phyloP scores from a whole-genome alignment of 306 rosid species.

The Cucumis hystrix region DNA sequence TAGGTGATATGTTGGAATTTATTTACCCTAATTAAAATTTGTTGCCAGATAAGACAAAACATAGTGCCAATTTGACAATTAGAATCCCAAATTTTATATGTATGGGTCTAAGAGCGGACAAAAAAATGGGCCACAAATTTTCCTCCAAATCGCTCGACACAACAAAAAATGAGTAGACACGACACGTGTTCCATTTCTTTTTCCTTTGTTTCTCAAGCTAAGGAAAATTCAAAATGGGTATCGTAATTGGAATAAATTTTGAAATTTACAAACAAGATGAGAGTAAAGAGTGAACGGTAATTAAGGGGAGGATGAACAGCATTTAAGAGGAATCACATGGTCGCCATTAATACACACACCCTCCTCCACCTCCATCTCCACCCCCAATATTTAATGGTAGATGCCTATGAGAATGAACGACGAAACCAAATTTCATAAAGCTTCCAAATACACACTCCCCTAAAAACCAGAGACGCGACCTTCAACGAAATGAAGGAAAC shows the following conservation, averaged over 20 bases:
- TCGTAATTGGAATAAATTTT: conserved; percentile 8
- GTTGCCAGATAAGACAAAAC: neutral
- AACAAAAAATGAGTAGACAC: neutral
- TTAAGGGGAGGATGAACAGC: neutral
- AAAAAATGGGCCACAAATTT: neutral
- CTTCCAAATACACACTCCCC: neutral
- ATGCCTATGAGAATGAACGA: neutral
- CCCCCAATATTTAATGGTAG: neutral
- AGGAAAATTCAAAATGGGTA: neutral
- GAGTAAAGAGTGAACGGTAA: neutral
- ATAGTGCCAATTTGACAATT: neutral
- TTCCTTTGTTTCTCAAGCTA: neutral
- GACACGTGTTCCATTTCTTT: neutral
- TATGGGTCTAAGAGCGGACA: neutral
- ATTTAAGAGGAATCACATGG: conserved; percentile 12
- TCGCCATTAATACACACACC: conserved; percentile 9
- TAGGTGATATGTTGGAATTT: neutral
- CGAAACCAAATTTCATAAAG: neutral
- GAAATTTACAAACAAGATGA: neutral
- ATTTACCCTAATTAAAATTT: neutral
- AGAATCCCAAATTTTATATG: neutral
- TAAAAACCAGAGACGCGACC: neutral
- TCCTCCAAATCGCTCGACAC: neutral
- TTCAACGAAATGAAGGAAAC: neutral
- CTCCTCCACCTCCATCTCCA: neutral